phyloP scores from a whole-genome alignment of 2,329 filamentous ascomycete species.

The Lecanicillium sp. region DNA sequence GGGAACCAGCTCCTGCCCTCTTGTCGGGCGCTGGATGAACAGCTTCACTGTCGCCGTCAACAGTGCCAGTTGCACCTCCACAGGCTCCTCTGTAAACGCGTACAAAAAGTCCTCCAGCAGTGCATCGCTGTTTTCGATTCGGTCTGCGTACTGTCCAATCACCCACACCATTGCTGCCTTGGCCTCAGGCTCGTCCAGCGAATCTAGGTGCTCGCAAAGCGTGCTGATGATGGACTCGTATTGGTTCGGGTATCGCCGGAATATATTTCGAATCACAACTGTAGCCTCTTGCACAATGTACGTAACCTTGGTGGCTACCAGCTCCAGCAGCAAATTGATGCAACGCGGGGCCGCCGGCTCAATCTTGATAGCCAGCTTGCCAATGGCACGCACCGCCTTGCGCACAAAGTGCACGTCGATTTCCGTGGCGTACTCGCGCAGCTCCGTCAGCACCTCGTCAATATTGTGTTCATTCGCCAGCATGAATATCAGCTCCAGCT shows the following conservation, averaged over 20 bases:
- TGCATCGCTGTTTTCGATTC: conserved; percentile 93
- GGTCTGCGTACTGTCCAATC: conserved; percentile 93
- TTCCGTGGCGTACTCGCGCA: conserved; percentile 94
- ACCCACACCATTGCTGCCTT: conserved; percentile 99
- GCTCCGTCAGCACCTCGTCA: conserved; percentile 84
- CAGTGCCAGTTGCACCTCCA: conserved; percentile 90
- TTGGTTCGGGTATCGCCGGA: conserved; percentile 97
- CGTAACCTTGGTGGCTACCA: conserved; percentile 95
- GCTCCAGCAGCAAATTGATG: conserved; percentile 84
- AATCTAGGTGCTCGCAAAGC: conserved; percentile 92
- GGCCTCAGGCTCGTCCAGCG: conserved; percentile 91
- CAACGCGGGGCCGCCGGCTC: conserved; percentile 85
- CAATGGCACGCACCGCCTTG: conserved; percentile 94
- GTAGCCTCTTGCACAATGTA: conserved; percentile 99
- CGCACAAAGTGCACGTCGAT: conserved; percentile 98
- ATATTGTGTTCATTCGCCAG: conserved; percentile 93
- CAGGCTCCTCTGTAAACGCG: conserved; percentile 86
- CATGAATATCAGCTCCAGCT: conserved; percentile 98
- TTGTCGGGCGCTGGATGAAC: conserved; percentile 93
- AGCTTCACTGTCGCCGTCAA: conserved; percentile 95
- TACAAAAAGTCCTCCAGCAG: conserved; percentile 92
- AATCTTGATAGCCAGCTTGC: conserved; percentile 97
- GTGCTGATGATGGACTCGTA: conserved; percentile 97
- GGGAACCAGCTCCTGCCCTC: conserved; percentile 86
- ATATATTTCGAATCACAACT: conserved; percentile 97